These are phyloP conservation scores for Metschnikowia dekortorum DNA, from an alignment of 805 yeast species.

Conservation along the genomic window DNA sequence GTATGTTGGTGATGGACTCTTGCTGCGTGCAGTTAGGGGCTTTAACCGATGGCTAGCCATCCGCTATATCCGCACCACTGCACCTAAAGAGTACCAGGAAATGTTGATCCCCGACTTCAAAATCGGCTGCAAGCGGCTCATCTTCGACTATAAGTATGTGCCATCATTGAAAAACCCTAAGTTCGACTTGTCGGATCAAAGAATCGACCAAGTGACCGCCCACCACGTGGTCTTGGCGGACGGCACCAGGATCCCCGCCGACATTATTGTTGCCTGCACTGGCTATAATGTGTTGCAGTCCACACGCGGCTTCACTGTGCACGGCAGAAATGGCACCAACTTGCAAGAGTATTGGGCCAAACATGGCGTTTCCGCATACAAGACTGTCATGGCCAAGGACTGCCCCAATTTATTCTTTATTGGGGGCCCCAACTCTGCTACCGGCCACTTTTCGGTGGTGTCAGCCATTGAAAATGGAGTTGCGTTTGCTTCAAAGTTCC, in stretches of 20 bases:
- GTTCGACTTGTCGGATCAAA: constrained; percentile 21
- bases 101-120: constrained; percentile 34
- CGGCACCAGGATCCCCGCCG: constrained; percentile 29
- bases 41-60: constrained; percentile 18
- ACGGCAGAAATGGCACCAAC: constrained; percentile 24
- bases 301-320: constrained; percentile 16
- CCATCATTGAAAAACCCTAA: constrained; percentile 30
- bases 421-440: constrained; percentile 40
- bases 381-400: constrained; percentile 29
- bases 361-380: constrained; percentile 33
- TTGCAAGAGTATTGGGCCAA: constrained; percentile 25
- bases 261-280: constrained; percentile 40
- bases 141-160: constrained; percentile 35
- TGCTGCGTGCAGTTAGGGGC: constrained; percentile 26
- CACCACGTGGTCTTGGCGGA: constrained; percentile 25
- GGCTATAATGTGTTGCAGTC: constrained; percentile 30
- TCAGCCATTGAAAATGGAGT: constrained; percentile 34
- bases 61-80: constrained; percentile 23
- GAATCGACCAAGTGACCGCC: constrained; percentile 25
- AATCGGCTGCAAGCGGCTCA: constrained; percentile 39
- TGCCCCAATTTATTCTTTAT: constrained; percentile 33
- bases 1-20: constrained; percentile 26
- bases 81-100: constrained; percentile 33
- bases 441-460: constrained; percentile 41
- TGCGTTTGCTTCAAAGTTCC: constrained; percentile 20